Evolutionary conservation across 2,329 filamentous ascomycete genomes (phyloP).

Genomic region (Chalara sp.): DNA sequence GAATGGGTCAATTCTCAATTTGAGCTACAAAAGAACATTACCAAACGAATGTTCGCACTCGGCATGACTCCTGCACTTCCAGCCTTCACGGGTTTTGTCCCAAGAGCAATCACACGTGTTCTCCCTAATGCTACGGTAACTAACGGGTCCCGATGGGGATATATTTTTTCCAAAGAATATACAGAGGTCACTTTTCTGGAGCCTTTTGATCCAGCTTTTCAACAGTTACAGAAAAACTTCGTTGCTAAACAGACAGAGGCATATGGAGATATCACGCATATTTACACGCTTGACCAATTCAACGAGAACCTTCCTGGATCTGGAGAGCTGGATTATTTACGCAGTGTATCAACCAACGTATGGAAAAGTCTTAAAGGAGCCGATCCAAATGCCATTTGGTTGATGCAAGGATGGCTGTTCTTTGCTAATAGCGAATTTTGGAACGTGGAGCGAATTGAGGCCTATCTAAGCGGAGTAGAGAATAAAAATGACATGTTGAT

Average conservation of each 20-base stretch:
- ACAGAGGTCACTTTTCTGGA: conserved; percentile 42
- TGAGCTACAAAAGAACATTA: conserved; percentile 40
- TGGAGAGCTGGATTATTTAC: conserved; percentile 36
- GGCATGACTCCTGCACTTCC: conserved; percentile 46
- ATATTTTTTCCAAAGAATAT: conserved; percentile 32
- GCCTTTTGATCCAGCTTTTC: conserved; percentile 37
- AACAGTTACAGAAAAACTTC: conserved; percentile 37
- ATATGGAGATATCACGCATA: conserved; percentile 40
- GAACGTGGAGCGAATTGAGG: conserved; percentile 38
- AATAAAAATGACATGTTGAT: conserved; percentile 40
- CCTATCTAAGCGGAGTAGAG: conserved; percentile 40
- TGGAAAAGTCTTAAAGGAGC: conserved; percentile 40
- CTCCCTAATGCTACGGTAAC: conserved; percentile 37
- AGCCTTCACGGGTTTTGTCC: conserved; percentile 44
- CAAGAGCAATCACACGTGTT: conserved; percentile 32
- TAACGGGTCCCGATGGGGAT: conserved; percentile 36
- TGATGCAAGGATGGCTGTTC: conserved; percentile 47
- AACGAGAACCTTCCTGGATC: conserved; percentile 44
- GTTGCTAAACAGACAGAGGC: conserved; percentile 37
- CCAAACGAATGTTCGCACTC: conserved; percentile 42
- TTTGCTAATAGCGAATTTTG: conserved; percentile 36
- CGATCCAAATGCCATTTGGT: conserved; percentile 41
- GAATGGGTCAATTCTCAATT: conserved; percentile 42
- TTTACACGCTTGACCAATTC: conserved; percentile 47
- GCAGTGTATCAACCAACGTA: conserved; percentile 35